Evolutionary conservation across 805 yeast genomes (phyloP), one percentile per base, ranked within the genome.

Genomic region (Hermanozyma aechmeae): DNA sequence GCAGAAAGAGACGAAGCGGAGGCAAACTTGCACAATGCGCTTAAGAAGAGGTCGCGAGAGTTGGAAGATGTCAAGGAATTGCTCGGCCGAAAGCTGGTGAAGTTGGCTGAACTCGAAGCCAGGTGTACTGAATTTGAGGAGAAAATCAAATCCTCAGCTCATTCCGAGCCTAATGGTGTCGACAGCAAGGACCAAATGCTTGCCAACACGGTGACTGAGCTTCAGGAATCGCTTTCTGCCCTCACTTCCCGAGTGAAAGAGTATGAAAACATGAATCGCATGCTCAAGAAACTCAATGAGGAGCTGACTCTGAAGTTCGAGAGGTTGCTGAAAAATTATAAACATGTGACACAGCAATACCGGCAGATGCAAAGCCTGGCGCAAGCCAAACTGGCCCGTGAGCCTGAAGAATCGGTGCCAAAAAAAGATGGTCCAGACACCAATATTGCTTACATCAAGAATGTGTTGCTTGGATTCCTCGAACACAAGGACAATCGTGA

Each of bases 401-500:
- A 13, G 16, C n/a, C 14, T 15, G 25, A 13, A 16, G 25, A 23
- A 12, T 6, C 8, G 7, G 24, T n/a, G 12, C 6, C 7, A 13
- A 10, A 10, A 10, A 22, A 13, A 9, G 12, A 22, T 6, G 12
- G 13, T 13, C 6, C 28, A 3, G 26, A 27, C 18, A 39, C 48
- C 15, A 79, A 74, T 42, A 64, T 79, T 13, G 83, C 93, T 9
- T 89, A 89, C 49, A 66, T 86, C 29, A 83, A 82, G 51, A 92
- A 92, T 48, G 96, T 89, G 3, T 53, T 89, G n/a, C 58, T 89
- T 2, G 96, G 96, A 2, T 92, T 81, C 50, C 55, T 92, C 31
- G 96, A 87, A 46, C 95, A 83, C 48, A 81, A 71, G 46, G 98
- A 89, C n/a, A 96, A 87, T 53, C 67, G 97, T 34, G 74, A 67